These are phyloP conservation scores for Cystobasidium tubakii DNA, from an alignment of 768 basidiomycete genomes.

Conservation along the genomic window DNA sequence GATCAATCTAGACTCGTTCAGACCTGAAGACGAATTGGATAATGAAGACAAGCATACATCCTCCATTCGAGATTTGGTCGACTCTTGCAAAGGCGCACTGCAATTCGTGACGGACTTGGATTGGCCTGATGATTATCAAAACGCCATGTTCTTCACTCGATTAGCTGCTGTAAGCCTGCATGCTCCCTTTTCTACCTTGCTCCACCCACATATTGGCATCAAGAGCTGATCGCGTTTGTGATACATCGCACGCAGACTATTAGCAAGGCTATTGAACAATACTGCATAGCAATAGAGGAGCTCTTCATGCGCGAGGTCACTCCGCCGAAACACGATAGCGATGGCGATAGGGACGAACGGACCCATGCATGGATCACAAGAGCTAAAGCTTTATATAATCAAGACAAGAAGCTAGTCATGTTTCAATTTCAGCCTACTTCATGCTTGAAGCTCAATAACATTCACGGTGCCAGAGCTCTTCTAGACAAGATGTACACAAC, in stretches of 20 bases:
- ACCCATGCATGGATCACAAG: constrained; percentile 54
- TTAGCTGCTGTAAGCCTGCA: constrained; percentile 66
- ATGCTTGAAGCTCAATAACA: constrained; percentile 95
- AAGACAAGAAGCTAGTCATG: constrained; percentile 86
- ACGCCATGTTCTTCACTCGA: constrained; percentile 81
- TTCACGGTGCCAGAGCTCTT: constrained; percentile 80
- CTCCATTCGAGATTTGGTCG: constrained; percentile 95
- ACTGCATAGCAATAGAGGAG: constrained; percentile 77
- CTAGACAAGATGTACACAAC: constrained; percentile 91
- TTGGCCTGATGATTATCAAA: constrained; percentile 85
- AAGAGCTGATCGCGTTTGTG: too few species aligned
- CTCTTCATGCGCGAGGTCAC: constrained; percentile 95
- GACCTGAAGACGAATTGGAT: constrained; percentile 48
- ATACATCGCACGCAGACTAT: constrained; percentile 67
- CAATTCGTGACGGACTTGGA: constrained; percentile 79
- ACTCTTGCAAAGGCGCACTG: constrained; percentile 83
- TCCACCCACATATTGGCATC: not conserved
- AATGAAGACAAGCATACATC: constrained; percentile 73
- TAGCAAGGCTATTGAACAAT: constrained; percentile 84
- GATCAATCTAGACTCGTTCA: constrained; percentile 63
- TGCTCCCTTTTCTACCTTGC: not conserved
- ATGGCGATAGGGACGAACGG: constrained; percentile 66
- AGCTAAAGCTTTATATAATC: constrained; percentile 52
- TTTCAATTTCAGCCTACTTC: constrained; percentile 86
- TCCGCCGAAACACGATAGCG: constrained; percentile 63